Evolutionary conservation across 352 stramenopile species (phyloP), one percentile per base, ranked within the genome.

Genomic region (Lagenidium sp.): DNA sequence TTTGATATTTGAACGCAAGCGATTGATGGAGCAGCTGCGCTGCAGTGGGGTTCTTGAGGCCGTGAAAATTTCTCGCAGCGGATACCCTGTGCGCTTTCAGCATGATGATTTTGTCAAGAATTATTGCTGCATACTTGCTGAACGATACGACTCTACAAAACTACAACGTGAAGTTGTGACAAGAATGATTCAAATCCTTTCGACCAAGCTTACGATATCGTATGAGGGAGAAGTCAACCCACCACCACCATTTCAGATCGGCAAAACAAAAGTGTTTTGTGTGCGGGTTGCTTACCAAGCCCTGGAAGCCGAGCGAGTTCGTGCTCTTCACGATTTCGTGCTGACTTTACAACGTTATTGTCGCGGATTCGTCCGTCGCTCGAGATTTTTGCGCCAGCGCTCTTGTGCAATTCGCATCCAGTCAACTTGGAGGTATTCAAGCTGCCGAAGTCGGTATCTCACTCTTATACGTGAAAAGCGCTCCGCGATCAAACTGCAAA

Each of bases 11-110:
- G 71, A 90, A 5, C 65, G 63, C 3, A 64, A 61, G 22, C 78
- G 81, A 46, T 47, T 95, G 5, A 52, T 89, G 40, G 76, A 94
- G 40, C 84, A 95, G 47, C 63, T 95, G 11, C 75, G 74, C 8
- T 95, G 82, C 47, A 92, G 81, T 47, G 84, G 84, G 36, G 78
- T 95, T 11, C 36, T 95, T 40, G 82, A 95, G 58, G 84, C 84
- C 8, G 80, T 93, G 28, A 88, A 93, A 55, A 92, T 95, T 52
- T 92, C 82, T 22, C 73, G 83, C 11, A 86, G 74, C 21, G 82
- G 83, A 16, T 94, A 94, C 63, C 95, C 96, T 24, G 95, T 99
- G 42, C 95, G 97, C 47, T 87, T 99, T 41, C 50, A 67, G 41
- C 95, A 99, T 62, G 57, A 87, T 36, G 61, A 81, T 55, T 98